Base-by-base conservation (phyloP, 257 asterid genomes). In the Petrea volubilis region DNA sequence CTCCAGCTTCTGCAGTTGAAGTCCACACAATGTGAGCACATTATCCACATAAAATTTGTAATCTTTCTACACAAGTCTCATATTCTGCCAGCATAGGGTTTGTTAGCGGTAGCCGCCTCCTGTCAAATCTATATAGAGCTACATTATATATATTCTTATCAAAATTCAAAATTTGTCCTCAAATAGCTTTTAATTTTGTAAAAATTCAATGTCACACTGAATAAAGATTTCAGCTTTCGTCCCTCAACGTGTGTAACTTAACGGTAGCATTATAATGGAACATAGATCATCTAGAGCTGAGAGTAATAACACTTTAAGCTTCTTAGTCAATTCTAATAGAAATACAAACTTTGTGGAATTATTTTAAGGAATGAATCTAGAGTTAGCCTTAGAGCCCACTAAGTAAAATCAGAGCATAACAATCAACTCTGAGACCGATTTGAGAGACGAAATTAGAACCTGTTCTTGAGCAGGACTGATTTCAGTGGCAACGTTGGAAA, bases 401-500 rank as follows among this genome's bases (percentile, higher is more conserved):
- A 17, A 25, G 17, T 33, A 21, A 40, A 62, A n/a, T 14, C 43
- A 55, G 50, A 46, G 31, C 1, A 14, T 11, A 31, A 57, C 60
- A 52, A 13, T 21, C 53, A 5, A 64, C 25, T 10, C 21, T 57
- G 34, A 71, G 38, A 33, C 60, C n/a, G n/a, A n/a, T n/a, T n/a
- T n/a, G 21, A 36, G n/a, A 49, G 12, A 56, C 18, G 13, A 40
- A 7, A 31, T 23, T 17, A 67, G 70, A 38, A 78, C 53, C 76
- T 88, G 70, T 50, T 78, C 85, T 60, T 83, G 96, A 28, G 85
- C 78, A 78, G 97, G 87, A 80, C 65, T 77, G 52, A 79, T 57
- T 51, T 90, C 94, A 60, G 96, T 87, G 73, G 96, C 90, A 20
- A 91, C 93, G 81, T 81, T 91, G 28, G 98, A 83, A 64, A 87